Conservation (phyloP, 495 filamentous ascomycete genomes). For the Thozetella sp. region DNA sequence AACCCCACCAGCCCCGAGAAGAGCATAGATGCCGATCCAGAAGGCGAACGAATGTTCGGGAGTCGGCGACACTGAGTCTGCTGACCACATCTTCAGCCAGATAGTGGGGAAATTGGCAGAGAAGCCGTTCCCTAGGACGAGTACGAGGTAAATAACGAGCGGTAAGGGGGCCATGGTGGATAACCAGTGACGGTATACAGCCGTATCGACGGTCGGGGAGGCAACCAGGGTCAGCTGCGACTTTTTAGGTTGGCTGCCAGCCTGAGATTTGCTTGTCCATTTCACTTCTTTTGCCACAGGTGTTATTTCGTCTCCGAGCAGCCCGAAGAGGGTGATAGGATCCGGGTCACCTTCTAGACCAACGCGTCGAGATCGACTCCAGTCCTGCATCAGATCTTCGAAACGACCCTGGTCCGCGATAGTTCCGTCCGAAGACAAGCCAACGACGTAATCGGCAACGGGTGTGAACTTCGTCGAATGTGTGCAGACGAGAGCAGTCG, state of each 20-base stretch:
- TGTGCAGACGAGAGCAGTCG: constrained; percentile 53
- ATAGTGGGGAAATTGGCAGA: constrained; percentile 35
- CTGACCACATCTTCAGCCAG: constrained; percentile 41
- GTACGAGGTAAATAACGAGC: constrained; percentile 14
- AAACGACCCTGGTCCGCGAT: constrained; percentile 43
- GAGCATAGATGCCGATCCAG: constrained; percentile 32
- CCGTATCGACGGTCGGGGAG: constrained; percentile 39
- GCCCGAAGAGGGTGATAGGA: too few relatives aligned
- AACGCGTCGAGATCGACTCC: constrained; percentile 2
- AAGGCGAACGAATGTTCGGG: constrained; percentile 28
- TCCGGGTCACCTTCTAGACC: not conserved
- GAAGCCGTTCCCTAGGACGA: constrained; percentile 25
- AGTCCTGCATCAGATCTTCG: not conserved
- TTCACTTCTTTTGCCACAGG: not conserved
- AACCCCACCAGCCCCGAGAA: constrained; percentile 8
- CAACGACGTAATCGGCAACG: constrained; percentile 42
- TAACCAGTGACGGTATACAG: constrained; percentile 34
- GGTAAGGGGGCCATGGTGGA: constrained; percentile 30
- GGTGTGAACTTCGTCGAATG: constrained; percentile 34
- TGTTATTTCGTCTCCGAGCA: too few relatives aligned
- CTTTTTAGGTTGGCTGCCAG: not conserved
- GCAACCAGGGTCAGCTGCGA: constrained; percentile 14
- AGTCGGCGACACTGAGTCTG: constrained; percentile 20
- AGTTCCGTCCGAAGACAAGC: constrained; percentile 32
- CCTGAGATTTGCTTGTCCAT: too few relatives aligned